phyloP scores from a whole-genome alignment of 352 stramenopile genomes.

The Aphanomyces invadans region DNA sequence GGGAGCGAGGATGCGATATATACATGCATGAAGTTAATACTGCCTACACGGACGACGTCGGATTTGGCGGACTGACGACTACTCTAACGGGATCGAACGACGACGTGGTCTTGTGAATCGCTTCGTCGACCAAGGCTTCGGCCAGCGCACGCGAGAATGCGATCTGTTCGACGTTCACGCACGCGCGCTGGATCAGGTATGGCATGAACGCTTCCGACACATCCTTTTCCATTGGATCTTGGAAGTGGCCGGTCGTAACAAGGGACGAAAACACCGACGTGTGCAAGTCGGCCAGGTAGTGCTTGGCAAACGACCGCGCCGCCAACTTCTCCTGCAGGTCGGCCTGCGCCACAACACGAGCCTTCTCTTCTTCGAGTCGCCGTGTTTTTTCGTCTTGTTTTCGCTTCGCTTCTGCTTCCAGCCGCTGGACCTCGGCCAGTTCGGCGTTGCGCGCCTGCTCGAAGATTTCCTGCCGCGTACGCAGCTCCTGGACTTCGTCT shows the following conservation, averaged over 20 bases:
- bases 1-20: not conserved
- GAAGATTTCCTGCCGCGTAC: slow-evolving; percentile 87
- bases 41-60: slow-evolving; percentile 1
- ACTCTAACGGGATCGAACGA: slow-evolving; percentile 2
- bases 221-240: slow-evolving; percentile 81
- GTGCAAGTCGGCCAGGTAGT: slow-evolving; percentile 84
- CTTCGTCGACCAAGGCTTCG: slow-evolving; percentile 7
- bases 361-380: slow-evolving; percentile 72
- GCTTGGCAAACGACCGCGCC: slow-evolving; percentile 78
- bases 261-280: slow-evolving; percentile 82
- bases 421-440: slow-evolving; percentile 88
- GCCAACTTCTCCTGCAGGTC: slow-evolving; percentile 91
- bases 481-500: slow-evolving; percentile 85
- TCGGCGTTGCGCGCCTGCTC: slow-evolving; percentile 88
- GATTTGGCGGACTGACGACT: slow-evolving; percentile 5
- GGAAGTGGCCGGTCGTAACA: slow-evolving; percentile 82
- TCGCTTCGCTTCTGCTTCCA: slow-evolving; percentile 90
- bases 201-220: slow-evolving; percentile 78
- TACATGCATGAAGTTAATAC: slow-evolving; percentile 8
- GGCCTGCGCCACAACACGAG: slow-evolving; percentile 55
- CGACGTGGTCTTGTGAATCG: not conserved
- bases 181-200: slow-evolving; percentile 17
- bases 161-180: slow-evolving; percentile 21
- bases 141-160: slow-evolving; percentile 12
- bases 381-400: slow-evolving; percentile 88